Percentiles rank a stretch among this genome's conserved stretches.
phyloP scores from a whole-genome alignment of 23 red algal genomes.

The Chondrus crispus region DNA sequence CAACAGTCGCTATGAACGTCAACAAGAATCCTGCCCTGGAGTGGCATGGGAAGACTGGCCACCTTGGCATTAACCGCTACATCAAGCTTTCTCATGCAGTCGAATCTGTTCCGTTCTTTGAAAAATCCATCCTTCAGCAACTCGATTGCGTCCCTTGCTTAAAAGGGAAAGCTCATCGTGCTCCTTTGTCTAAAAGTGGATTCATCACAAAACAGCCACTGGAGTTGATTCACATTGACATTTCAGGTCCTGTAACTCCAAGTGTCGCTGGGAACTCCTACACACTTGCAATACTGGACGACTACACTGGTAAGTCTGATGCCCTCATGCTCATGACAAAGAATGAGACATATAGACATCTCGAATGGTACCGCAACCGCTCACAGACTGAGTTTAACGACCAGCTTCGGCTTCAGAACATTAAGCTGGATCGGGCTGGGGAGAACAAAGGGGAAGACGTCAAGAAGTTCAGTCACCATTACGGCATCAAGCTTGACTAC shows the following conservation, averaged over 20 bases:
- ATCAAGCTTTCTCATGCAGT: not conserved
- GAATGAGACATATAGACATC: too few species aligned
- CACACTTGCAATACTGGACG: not conserved
- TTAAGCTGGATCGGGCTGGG: not conserved
- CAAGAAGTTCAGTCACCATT: too few species aligned
- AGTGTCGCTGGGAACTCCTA: not conserved
- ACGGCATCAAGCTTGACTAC: not conserved
- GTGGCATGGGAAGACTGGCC: constrained; percentile 21
- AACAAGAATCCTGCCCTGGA: too few species aligned
- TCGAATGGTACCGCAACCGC: too few species aligned
- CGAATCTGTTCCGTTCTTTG: constrained; percentile 1
- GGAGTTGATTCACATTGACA: not conserved
- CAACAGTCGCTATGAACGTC: too few species aligned
- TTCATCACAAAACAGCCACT: not conserved
- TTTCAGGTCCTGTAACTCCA: not conserved
- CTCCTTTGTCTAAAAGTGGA: not conserved
- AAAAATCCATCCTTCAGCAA: not conserved
- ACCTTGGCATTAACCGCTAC: not conserved
- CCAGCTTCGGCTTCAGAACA: not conserved
- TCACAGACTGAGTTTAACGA: too few species aligned
- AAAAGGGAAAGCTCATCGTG: not conserved
- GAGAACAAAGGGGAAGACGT: not conserved
- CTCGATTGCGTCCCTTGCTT: constrained; percentile 28
- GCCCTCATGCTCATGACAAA: not conserved
- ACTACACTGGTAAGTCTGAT: not conserved